phyloP scores from a whole-genome alignment of 2,329 filamentous ascomycete species.

The Arthrobotrys entomopaga region DNA sequence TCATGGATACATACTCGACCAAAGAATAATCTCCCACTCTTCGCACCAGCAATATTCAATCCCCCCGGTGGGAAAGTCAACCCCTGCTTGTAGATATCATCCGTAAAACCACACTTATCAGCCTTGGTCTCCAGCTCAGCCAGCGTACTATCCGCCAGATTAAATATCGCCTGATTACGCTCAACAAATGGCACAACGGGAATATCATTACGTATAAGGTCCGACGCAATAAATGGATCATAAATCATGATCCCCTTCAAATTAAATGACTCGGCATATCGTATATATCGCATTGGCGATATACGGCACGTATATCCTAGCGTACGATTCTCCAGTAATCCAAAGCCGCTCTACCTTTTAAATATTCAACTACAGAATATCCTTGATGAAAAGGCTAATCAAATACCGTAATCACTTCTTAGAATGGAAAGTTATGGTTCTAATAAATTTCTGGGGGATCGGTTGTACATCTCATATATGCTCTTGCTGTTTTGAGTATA shows the following conservation, averaged over 20 bases:
- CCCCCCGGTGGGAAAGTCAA: slow-evolving; percentile 76
- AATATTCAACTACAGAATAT: neutral
- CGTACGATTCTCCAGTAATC: slow-evolving; percentile 78
- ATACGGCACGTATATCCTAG: slow-evolving; percentile 64
- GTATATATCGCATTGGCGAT: slow-evolving; percentile 71
- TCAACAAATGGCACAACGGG: slow-evolving; percentile 71
- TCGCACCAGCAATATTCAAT: slow-evolving; percentile 65
- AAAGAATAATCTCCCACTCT: too few relatives aligned
- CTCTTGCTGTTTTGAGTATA: too few relatives aligned
- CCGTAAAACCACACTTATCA: slow-evolving; percentile 71
- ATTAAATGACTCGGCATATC: slow-evolving; percentile 72
- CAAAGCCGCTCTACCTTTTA: slow-evolving; percentile 70
- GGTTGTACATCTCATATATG: too few relatives aligned
- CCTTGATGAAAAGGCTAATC: neutral
- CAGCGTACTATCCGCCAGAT: slow-evolving; percentile 71
- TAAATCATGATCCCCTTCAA: slow-evolving; percentile 76
- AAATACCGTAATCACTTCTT: neutral
- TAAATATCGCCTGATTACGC: slow-evolving; percentile 70
- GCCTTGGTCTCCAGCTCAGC: slow-evolving; percentile 67
- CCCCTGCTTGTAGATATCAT: slow-evolving; percentile 70
- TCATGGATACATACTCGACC: neutral
- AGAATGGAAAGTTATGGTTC: slow-evolving; percentile 7
- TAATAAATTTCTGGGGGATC: too few relatives aligned
- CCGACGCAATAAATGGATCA: slow-evolving; percentile 69
- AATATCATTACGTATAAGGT: slow-evolving; percentile 64